Base-by-base conservation (phyloP, 2,329 filamentous ascomycete genomes). In the Septoria petroselini region DNA sequence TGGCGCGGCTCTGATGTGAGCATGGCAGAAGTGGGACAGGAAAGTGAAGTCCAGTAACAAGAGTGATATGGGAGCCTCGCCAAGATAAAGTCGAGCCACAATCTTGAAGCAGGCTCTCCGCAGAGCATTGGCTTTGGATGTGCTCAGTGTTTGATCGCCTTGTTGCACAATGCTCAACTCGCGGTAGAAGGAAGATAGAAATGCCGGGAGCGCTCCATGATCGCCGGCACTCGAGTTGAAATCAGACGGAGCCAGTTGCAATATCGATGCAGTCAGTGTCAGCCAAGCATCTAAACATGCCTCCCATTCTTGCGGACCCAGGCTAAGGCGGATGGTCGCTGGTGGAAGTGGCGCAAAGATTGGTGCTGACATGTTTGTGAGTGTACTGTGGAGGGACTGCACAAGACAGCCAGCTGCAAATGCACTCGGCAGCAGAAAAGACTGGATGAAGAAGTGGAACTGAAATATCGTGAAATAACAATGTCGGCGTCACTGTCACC, bases 301-400 rank as follows among this genome's bases (percentile, higher is more conserved):
- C 57, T 85, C 77, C 90, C 90, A 95, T 70, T 95, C 88, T 42
- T 77, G 71, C 3, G 82, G 71, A 31, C 77, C 74, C 52, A 95
- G 78, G 58, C 79, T 78, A 58, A 79, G 78, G 63, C 83, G 82
- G 73, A 89, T 82, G 48, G 75, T 73, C 27, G 79, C 72, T 54
- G 84, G 78, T 14, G 91, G 91, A 61, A 93, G 90, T 15, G 86
- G 80, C 50, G 86, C 89, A 69, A 96, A 77, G 27, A 83, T 78
- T 34, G 89, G 89, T 41, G 91, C 71, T 46, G 71, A 65, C 68
- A 75, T 74, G 30, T 18, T n/a, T 11, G 21, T 4, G 1, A 30
- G 37, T 7, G 9, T 7, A n/a, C 18, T 29, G n/a, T 39, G 19
- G 17, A 18, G 7, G 31, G 27, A 35, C 40, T 17, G 12, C 29